Conservation (phyloP, 805 yeast species). For the Saccharomycopsis microspora region DNA sequence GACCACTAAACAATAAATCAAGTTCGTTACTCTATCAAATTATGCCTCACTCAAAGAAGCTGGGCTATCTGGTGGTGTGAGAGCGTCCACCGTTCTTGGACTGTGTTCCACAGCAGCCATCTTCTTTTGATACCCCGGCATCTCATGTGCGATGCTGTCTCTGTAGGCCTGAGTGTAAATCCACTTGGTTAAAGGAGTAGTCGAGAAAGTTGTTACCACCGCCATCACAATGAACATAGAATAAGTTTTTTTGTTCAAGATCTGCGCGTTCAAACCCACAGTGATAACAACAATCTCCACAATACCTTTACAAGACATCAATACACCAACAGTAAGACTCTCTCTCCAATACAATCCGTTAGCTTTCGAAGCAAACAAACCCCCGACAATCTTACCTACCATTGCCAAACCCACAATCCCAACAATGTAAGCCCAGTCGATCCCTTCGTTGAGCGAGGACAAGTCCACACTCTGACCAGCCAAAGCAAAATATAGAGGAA, state of each 20-base stretch:
- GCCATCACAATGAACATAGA: slow-evolving; percentile 85
- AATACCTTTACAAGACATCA: slow-evolving; percentile 85
- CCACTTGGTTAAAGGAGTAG: slow-evolving; percentile 60
- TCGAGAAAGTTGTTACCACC: slow-evolving; percentile 61
- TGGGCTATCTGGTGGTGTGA: not conserved
- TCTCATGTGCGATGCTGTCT: slow-evolving; percentile 26
- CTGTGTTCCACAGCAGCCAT: not conserved
- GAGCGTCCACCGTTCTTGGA: not conserved
- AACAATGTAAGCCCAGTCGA: slow-evolving; percentile 69
- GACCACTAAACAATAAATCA: no score
- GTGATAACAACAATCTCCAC: slow-evolving; percentile 74
- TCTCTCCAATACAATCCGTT: slow-evolving; percentile 64
- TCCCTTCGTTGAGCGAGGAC: slow-evolving; percentile 50
- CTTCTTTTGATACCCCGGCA: not conserved
- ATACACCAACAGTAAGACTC: slow-evolving; percentile 61
- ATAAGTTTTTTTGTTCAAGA: slow-evolving; percentile 51
- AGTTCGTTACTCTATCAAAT: not conserved
- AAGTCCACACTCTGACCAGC: slow-evolving; percentile 67
- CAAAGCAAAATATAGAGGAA: slow-evolving; percentile 71
- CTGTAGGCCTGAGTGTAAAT: slow-evolving; percentile 54
- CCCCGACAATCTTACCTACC: slow-evolving; percentile 57
- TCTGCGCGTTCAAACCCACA: slow-evolving; percentile 62
- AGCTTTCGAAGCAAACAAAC: slow-evolving; percentile 48
- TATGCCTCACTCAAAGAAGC: not conserved
- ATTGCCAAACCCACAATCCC: slow-evolving; percentile 60